These are phyloP conservation scores for Puccinia triticina DNA, from an alignment of 1,284 basidiomycete species.

Conservation along the genomic window DNA sequence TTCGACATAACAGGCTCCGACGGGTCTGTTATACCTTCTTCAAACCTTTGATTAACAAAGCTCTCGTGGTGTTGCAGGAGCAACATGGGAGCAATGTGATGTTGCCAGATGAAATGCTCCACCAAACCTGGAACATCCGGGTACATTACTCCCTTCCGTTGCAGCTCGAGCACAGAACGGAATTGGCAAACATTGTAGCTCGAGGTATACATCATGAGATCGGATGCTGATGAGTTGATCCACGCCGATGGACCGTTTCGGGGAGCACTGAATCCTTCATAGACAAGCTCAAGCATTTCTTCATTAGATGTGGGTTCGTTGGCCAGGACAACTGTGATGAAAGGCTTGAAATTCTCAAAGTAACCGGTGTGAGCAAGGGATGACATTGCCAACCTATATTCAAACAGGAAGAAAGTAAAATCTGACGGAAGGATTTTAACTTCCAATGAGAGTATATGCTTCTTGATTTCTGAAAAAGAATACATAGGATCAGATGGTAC, in stretches of 20 bases:
- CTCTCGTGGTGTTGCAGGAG: neutral
- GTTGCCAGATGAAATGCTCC: neutral
- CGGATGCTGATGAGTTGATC: neutral
- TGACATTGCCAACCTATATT: neutral
- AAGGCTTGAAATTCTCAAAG: neutral
- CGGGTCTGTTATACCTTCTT: neutral
- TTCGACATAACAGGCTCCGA: neutral
- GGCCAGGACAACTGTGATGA: neutral
- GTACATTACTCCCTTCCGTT: neutral
- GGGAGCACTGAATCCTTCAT: neutral
- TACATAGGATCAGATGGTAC: neutral
- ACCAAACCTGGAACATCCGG: slow-evolving; percentile 4
- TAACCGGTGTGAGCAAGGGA: neutral
- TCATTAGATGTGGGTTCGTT: neutral
- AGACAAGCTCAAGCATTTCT: neutral
- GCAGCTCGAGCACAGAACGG: neutral
- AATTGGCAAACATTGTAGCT: neutral
- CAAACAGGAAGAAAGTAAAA: neutral
- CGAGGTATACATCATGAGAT: neutral
- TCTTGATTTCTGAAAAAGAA: neutral
- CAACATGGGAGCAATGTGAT: neutral
- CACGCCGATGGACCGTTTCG: neutral
- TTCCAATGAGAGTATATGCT: neutral
- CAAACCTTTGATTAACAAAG: neutral
- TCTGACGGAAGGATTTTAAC: neutral